These are phyloP conservation scores for Buxus sempervirens DNA, from an alignment of 164 flowering plant species.

Conservation along the genomic window DNA sequence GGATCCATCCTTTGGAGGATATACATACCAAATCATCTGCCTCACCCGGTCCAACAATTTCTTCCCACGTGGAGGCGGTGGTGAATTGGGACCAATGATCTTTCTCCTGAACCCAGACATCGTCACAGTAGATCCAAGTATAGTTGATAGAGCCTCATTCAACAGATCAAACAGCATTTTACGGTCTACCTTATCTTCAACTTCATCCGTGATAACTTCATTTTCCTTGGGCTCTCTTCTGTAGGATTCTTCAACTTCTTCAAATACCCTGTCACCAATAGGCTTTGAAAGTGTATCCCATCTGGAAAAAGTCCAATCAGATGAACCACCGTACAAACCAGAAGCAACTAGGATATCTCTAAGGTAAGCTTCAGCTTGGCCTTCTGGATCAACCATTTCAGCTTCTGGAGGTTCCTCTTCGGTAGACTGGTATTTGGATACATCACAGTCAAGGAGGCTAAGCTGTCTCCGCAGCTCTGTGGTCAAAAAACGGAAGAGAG, in stretches of 20 bases:
- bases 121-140: conserved; percentile 41
- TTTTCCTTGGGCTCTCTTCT: conserved; percentile 27
- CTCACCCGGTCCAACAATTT: conserved; percentile 50
- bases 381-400: conserved; percentile 41
- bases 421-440: conserved; percentile 24
- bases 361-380: conserved; percentile 52
- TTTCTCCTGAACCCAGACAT: conserved; percentile 41
- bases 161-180: conserved; percentile 61
- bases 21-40: conserved; percentile 39
- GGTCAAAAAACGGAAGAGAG: neutral
- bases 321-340: conserved; percentile 61
- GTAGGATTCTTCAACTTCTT: conserved; percentile 67
- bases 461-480: conserved; percentile 76
- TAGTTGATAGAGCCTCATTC: conserved; percentile 54
- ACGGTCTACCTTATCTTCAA: conserved; percentile 35
- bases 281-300: conserved; percentile 54
- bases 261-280: conserved; percentile 46
- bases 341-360: conserved; percentile 74
- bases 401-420: conserved; percentile 35
- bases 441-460: conserved; percentile 49
- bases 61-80: conserved; percentile 41
- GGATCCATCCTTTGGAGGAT: conserved; percentile 40
- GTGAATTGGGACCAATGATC: conserved; percentile 16
- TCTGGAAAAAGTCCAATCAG: conserved; percentile 32
- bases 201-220: conserved; percentile 16